Percentiles rank a stretch among this genome's conserved stretches.
phyloP scores from a whole-genome alignment of 192 early-diverging fungal genomes.

The Backusella circina region DNA sequence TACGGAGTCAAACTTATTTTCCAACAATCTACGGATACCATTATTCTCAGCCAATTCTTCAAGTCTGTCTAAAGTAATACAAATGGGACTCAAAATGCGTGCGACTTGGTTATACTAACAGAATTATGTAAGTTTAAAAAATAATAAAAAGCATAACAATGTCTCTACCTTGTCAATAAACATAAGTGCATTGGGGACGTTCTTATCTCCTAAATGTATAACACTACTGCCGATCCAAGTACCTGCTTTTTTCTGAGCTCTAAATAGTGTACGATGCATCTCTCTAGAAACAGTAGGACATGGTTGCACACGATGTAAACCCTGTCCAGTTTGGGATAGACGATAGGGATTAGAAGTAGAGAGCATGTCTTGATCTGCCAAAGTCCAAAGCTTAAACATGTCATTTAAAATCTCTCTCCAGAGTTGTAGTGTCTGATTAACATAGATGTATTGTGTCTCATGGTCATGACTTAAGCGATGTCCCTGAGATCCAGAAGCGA shows the following conservation, averaged over 20 bases:
- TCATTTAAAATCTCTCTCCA: constrained; percentile 97
- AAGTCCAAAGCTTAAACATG: constrained; percentile 95
- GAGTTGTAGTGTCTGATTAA: constrained; percentile 87
- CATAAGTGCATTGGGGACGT: constrained; percentile 97
- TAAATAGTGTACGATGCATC: constrained; percentile 88
- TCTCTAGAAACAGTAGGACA: constrained; percentile 79
- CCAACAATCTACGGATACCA: constrained; percentile 65
- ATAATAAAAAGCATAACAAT: not conserved
- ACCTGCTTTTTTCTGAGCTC: constrained; percentile 79
- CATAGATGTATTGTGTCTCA: constrained; percentile 90
- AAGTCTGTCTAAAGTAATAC: constrained; percentile 69
- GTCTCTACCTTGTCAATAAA: constrained; percentile 84
- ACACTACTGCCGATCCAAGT: constrained; percentile 94
- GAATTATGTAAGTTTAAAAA: not conserved
- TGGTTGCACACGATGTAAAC: constrained; percentile 89
- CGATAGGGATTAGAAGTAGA: constrained; percentile 69
- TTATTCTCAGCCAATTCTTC: constrained; percentile 54
- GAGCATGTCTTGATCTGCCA: constrained; percentile 88
- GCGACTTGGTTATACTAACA: constrained; percentile 94
- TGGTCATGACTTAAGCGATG: constrained; percentile 92
- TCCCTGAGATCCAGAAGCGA: constrained; percentile 75
- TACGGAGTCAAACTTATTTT: constrained; percentile 62
- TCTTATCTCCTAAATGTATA: constrained; percentile 96
- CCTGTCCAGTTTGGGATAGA: constrained; percentile 95
- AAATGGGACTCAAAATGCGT: constrained; percentile 88